Evolutionary conservation across 257 asterid species (phyloP).

Genomic region (Petunia axillaris): DNA sequence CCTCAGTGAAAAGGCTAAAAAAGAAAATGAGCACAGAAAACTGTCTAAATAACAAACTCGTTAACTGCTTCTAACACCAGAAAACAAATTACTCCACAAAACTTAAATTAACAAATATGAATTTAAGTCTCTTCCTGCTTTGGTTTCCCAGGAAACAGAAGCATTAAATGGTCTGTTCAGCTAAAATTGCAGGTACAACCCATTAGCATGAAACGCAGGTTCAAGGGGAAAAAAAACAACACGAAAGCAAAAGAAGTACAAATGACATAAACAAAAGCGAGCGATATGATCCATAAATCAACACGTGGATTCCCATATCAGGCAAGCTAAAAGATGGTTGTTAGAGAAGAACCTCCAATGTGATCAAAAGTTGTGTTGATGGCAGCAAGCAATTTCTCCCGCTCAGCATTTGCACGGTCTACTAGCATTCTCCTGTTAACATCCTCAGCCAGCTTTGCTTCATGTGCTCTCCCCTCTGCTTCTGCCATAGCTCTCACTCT

Average conservation of each 20-base stretch:
- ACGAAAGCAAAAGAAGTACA: not conserved
- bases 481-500: conserved; percentile 79
- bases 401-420: conserved; percentile 88
- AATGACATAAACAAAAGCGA: not conserved
- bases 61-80: not conserved
- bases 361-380: conserved; percentile 92
- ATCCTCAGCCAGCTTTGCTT: conserved; percentile 91
- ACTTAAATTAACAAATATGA: not conserved
- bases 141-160: not conserved
- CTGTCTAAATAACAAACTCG: not conserved
- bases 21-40: not conserved
- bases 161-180: not conserved
- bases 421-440: conserved; percentile 77
- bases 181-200: not conserved
- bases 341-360: conserved; percentile 73
- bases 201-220: conserved; percentile 6
- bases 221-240: not conserved
- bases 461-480: conserved; percentile 97
- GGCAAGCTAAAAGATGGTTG: not conserved
- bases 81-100: conserved; percentile 18
- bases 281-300: not conserved
- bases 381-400: conserved; percentile 94
- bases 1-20: not conserved
- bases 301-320: conserved; percentile 3
- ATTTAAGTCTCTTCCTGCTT: conserved; percentile 1